These are phyloP conservation scores for Acanthamoeba triangularis DNA, from an alignment of 208 protist species.

Conservation along the genomic window DNA sequence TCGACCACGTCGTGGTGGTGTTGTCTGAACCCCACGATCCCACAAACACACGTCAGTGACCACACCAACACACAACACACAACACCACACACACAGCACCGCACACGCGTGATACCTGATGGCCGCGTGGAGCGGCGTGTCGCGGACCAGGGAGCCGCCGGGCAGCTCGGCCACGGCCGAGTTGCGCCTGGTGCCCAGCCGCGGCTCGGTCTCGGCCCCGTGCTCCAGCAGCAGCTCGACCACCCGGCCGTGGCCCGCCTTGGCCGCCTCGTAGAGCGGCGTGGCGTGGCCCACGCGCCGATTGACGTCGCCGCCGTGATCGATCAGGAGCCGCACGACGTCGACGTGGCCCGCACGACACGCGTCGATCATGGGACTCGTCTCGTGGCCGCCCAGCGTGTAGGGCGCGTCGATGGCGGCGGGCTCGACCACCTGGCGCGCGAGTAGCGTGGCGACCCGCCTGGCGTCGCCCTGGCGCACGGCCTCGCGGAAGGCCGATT, in stretches of 20 bases:
- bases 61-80: not conserved
- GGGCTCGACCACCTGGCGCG: not conserved
- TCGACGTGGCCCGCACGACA: not conserved
- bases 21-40: not conserved
- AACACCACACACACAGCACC: not conserved
- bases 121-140: constrained; percentile 27
- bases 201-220: not conserved
- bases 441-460: not conserved
- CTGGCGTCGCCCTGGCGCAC: constrained; percentile 29
- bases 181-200: constrained; percentile 45
- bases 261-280: constrained; percentile 49
- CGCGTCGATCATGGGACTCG: constrained; percentile 7
- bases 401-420: constrained; percentile 10
- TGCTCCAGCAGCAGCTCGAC: constrained; percentile 36
- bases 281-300: not conserved
- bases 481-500: constrained; percentile 14
- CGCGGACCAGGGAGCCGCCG: not conserved
- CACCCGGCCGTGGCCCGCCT: not conserved
- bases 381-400: constrained; percentile 41
- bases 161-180: constrained; percentile 11
- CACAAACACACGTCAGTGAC: not conserved
- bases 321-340: not conserved
- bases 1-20: constrained; percentile 27
- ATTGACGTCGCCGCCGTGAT: constrained; percentile 29
- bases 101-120: not conserved